Conservation (phyloP, 129 eudicot species). For the Escallonia rubra region DNA sequence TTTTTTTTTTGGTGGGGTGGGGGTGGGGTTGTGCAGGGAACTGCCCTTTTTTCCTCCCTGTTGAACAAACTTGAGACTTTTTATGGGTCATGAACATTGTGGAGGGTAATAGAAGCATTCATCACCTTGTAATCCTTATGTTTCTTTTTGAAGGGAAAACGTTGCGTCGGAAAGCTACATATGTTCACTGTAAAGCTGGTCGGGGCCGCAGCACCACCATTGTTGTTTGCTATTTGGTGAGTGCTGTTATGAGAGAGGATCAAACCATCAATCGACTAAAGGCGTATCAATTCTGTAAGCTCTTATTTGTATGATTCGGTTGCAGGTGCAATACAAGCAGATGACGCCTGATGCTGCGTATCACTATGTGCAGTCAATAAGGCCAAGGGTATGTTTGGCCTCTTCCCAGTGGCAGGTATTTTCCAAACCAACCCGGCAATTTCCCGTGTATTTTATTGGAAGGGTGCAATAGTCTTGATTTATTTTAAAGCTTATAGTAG, state of each 20-base stretch:
- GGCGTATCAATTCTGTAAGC: background rate
- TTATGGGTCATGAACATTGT: too few species aligned
- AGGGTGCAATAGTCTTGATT: too few species aligned
- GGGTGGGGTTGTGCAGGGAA: too few species aligned
- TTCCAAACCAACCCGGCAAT: background rate
- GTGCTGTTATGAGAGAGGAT: background rate
- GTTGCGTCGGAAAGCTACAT: constrained; percentile 36
- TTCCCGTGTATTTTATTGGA: too few species aligned
- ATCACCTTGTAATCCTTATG: background rate
- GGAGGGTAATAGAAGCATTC: too few species aligned
- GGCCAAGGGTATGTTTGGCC: constrained; percentile 67
- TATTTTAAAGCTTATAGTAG: too few species aligned
- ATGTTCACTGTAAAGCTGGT: constrained; percentile 84
- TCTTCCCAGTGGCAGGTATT: constrained; percentile 63
- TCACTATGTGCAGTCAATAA: constrained; percentile 51
- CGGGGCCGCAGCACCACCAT: constrained; percentile 86
- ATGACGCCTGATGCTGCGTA: constrained; percentile 69
- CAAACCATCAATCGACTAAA: background rate
- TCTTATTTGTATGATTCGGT: background rate
- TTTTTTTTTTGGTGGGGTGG: too few species aligned
- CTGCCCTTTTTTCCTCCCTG: too few species aligned
- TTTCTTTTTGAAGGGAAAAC: constrained; percentile 37
- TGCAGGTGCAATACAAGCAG: constrained; percentile 58
- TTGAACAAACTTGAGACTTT: too few species aligned
- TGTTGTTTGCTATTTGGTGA: constrained; percentile 65